Percentiles rank a stretch among this genome's conserved stretches.
phyloP scores from a whole-genome alignment of 225 moss, liverwort and hornwort species.

The Pleurozium schreberi region DNA sequence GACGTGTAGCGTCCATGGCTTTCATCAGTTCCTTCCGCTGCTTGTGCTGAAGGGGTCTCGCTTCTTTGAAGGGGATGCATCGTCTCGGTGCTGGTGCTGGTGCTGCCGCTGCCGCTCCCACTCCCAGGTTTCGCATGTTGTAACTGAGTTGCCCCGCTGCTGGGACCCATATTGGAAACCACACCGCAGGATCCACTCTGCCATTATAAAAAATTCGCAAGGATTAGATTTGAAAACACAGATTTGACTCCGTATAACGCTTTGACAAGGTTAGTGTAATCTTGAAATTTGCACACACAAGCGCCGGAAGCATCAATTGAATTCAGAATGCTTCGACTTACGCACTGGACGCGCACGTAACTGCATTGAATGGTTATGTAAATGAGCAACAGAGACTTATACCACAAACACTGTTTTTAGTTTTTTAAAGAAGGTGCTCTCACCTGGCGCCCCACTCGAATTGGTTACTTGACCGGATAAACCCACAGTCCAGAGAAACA shows the following conservation, averaged over 20 bases:
- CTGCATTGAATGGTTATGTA: neutral
- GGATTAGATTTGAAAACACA: neutral
- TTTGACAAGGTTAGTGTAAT: neutral
- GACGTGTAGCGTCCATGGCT: neutral
- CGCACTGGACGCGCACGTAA: neutral
- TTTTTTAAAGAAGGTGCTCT: neutral
- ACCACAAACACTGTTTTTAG: neutral
- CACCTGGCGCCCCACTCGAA: conserved; percentile 16
- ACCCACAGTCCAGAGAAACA: conserved; percentile 19
- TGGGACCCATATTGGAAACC: conserved; percentile 8
- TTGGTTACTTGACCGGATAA: neutral
- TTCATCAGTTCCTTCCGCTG: neutral
- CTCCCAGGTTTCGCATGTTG: neutral
- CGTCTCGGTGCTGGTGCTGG: neutral
- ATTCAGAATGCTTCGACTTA: neutral
- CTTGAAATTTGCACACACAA: neutral
- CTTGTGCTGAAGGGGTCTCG: neutral
- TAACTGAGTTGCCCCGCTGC: neutral
- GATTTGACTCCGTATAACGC: too few relatives aligned
- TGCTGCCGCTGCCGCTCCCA: too few relatives aligned
- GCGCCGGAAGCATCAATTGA: neutral
- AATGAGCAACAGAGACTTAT: neutral
- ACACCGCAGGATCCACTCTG: conserved; percentile 15
- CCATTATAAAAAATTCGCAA: neutral
- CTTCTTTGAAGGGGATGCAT: neutral